Evolutionary conservation across 2,329 filamentous ascomycete species (phyloP).

Genomic region (Chrysosporium keratinophilum): DNA sequence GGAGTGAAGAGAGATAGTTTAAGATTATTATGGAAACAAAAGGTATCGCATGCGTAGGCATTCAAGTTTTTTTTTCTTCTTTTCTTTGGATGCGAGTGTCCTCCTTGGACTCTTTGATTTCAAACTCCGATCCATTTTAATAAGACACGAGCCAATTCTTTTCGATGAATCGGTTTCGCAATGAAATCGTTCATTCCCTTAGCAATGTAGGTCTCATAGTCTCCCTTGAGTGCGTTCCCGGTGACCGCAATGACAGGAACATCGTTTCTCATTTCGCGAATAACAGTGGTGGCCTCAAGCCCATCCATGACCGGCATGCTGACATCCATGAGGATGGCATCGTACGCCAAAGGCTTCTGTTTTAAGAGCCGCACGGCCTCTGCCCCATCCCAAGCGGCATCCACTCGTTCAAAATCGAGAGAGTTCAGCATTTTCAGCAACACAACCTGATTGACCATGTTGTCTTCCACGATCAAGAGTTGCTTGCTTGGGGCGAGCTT

Average conservation of each 20-base stretch:
- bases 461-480: conserved; percentile 35
- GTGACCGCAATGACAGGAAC: conserved; percentile 48
- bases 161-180: conserved; percentile 46
- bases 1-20: background rate
- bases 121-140: conserved; percentile 24
- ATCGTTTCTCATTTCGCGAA: conserved; percentile 31
- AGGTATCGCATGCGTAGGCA: background rate
- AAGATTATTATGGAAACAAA: background rate
- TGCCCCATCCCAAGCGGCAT: conserved; percentile 36
- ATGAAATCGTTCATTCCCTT: conserved; percentile 49
- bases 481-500: conserved; percentile 34
- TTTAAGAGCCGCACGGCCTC: conserved; percentile 37
- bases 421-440: conserved; percentile 31
- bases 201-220: conserved; percentile 44
- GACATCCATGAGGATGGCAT: conserved; percentile 41
- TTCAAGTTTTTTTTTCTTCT: background rate
- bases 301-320: conserved; percentile 41
- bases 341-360: conserved; percentile 34
- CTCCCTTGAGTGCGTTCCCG: conserved; percentile 47
- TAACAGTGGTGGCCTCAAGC: conserved; percentile 35
- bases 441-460: conserved; percentile 36
- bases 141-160: conserved; percentile 37
- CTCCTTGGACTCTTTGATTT: background rate
- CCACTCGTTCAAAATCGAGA: conserved; percentile 36
- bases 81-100: no score